Evolutionary conservation across 768 basidiomycete species (phyloP).

Genomic region (Pulveroboletus sp.): DNA sequence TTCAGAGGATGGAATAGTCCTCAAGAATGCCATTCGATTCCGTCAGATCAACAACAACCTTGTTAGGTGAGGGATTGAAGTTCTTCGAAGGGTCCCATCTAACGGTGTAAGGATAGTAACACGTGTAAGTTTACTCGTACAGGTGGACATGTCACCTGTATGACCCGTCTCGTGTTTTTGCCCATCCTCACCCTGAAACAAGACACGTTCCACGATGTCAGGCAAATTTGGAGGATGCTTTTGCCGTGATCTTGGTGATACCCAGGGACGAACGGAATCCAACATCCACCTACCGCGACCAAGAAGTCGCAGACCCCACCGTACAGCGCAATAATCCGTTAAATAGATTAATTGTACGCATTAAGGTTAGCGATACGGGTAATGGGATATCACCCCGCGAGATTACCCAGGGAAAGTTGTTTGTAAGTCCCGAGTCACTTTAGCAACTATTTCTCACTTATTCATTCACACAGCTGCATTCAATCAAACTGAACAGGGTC

Average conservation of each 20-base stretch:
- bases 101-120: constrained; percentile 41
- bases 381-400: constrained; percentile 60
- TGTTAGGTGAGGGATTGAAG: constrained; percentile 45
- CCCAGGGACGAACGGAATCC: constrained; percentile 34
- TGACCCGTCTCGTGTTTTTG: constrained; percentile 53
- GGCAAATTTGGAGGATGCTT: constrained; percentile 8
- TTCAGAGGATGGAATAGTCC: constrained; percentile 61
- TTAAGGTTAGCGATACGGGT: constrained; percentile 78
- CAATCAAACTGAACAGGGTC: constrained; percentile 74
- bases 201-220: neutral
- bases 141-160: constrained; percentile 63
- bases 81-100: neutral
- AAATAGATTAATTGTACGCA: constrained; percentile 74
- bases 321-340: constrained; percentile 21
- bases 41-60: constrained; percentile 83
- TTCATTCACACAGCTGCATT: constrained; percentile 48
- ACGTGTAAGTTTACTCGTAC: constrained; percentile 76
- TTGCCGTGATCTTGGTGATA: constrained; percentile 23
- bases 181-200: constrained; percentile 15
- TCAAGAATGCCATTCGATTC: constrained; percentile 79
- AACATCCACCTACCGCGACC: neutral
- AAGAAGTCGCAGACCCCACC: neutral
- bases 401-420: constrained; percentile 65
- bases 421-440: constrained; percentile 39
- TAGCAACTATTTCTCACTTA: neutral